Conservation (phyloP, 345 rosid species). For the Heritiera littoralis region DNA sequence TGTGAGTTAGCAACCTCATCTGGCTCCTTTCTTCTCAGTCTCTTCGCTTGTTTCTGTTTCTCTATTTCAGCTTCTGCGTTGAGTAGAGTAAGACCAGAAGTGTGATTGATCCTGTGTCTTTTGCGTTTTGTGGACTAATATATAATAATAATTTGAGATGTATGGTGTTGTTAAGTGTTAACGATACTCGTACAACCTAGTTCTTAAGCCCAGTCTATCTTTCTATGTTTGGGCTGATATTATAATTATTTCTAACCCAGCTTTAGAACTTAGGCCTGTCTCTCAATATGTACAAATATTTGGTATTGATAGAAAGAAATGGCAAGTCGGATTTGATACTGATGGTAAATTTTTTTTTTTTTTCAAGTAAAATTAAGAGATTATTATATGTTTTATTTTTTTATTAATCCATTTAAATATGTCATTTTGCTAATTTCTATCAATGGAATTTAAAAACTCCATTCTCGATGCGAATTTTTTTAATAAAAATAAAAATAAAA, state of each 20-base stretch:
- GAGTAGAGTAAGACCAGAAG: not conserved
- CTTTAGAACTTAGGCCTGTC: slow-evolving; percentile 33
- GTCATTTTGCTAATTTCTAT: too few relatives aligned
- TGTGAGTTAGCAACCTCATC: slow-evolving; percentile 85
- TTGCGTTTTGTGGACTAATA: not conserved
- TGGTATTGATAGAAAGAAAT: too few relatives aligned
- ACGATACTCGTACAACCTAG: not conserved
- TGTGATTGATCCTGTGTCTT: not conserved
- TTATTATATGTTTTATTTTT: too few relatives aligned
- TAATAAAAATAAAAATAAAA: too few relatives aligned
- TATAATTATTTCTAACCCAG: not conserved
- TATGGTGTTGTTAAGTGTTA: not conserved
- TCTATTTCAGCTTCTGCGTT: not conserved
- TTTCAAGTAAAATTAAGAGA: too few relatives aligned
- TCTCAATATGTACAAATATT: too few relatives aligned
- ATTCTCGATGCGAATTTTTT: too few relatives aligned
- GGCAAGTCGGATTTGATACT: too few relatives aligned
- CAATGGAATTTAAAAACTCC: too few relatives aligned
- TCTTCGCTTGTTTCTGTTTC: not conserved
- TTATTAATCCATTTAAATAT: too few relatives aligned
- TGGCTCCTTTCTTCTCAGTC: not conserved
- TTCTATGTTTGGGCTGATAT: too few relatives aligned
- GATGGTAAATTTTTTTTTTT: too few relatives aligned
- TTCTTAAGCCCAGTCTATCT: not conserved
- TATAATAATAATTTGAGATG: not conserved